phyloP scores from a whole-genome alignment of 75 land plant genomes.

The Adiantum capillusveneris region DNA sequence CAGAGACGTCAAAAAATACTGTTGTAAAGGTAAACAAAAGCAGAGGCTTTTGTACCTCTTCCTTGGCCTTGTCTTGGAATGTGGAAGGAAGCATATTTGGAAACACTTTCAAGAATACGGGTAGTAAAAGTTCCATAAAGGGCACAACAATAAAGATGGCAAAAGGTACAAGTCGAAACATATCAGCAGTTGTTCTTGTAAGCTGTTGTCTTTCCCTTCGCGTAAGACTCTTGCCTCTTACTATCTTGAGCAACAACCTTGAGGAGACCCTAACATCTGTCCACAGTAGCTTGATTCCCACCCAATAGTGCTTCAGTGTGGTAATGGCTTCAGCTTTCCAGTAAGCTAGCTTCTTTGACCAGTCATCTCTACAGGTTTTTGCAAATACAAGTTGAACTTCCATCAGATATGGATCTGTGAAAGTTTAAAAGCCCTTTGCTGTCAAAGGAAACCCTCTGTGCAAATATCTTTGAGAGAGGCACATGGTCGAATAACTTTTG shows the following conservation, averaged over 20 bases:
- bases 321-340: slow-evolving; percentile 68
- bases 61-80: slow-evolving; percentile 97
- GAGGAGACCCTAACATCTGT: slow-evolving; percentile 79
- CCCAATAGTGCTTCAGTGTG: slow-evolving; percentile 84
- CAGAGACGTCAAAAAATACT: too few relatives aligned
- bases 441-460: too few relatives aligned
- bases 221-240: slow-evolving; percentile 66
- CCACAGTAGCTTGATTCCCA: slow-evolving; percentile 85
- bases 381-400: too few relatives aligned
- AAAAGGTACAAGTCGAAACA: slow-evolving; percentile 91
- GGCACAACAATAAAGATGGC: slow-evolving; percentile 95
- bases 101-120: slow-evolving; percentile 84
- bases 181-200: slow-evolving; percentile 95
- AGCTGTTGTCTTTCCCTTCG: slow-evolving; percentile 93
- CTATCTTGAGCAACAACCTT: slow-evolving; percentile 76
- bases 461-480: too few relatives aligned
- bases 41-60: slow-evolving; percentile 52
- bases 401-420: too few relatives aligned
- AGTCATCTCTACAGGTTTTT: slow-evolving; percentile 59
- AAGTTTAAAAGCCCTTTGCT: too few relatives aligned
- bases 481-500: too few relatives aligned
- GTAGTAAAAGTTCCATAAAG: slow-evolving; percentile 95
- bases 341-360: slow-evolving; percentile 65
- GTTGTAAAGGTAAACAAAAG: too few relatives aligned
- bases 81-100: slow-evolving; percentile 99